Conservation (phyloP, 2,329 filamentous ascomycete genomes). For the Hortaea sp. region DNA sequence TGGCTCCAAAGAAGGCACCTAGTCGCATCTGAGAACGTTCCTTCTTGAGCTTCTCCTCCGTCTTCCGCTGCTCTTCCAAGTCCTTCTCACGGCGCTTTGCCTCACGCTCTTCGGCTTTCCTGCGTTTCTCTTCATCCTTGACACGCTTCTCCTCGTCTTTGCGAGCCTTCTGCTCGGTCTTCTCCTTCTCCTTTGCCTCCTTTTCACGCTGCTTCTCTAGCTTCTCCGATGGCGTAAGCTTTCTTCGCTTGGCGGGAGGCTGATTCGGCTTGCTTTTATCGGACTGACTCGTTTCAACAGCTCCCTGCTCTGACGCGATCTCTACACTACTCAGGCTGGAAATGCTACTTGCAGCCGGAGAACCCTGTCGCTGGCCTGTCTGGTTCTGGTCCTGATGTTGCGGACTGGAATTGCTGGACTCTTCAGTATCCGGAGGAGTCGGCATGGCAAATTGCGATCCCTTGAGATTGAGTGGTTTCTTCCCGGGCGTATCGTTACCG, state of each 20-base stretch:
- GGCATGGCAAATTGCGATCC: constrained; percentile 26
- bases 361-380: constrained; percentile 12
- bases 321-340: constrained; percentile 24
- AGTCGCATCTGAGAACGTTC: constrained; percentile 27
- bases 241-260: constrained; percentile 29
- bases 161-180: constrained; percentile 32
- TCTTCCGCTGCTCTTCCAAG: constrained; percentile 19
- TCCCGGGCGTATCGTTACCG: constrained; percentile 8
- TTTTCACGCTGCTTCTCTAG: constrained; percentile 31
- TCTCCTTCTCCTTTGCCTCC: constrained; percentile 31
- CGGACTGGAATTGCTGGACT: constrained; percentile 22
- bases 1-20: constrained; percentile 34
- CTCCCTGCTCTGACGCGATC: constrained; percentile 3
- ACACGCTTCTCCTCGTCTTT: constrained; percentile 27
- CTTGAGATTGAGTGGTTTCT: constrained; percentile 23
- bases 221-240: constrained; percentile 20
- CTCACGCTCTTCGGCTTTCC: constrained; percentile 30
- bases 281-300: constrained; percentile 4
- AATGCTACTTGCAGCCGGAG: constrained; percentile 21
- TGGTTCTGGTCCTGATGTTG: constrained; percentile 6
- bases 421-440: constrained; percentile 23
- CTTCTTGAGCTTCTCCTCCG: constrained; percentile 22
- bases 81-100: constrained; percentile 33
- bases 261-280: constrained; percentile 4
- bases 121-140: constrained; percentile 20